Evolutionary conservation across 306 rosid species (phyloP), one percentile per base, ranked within the genome.

Genomic region (Dicorynia guianensis): DNA sequence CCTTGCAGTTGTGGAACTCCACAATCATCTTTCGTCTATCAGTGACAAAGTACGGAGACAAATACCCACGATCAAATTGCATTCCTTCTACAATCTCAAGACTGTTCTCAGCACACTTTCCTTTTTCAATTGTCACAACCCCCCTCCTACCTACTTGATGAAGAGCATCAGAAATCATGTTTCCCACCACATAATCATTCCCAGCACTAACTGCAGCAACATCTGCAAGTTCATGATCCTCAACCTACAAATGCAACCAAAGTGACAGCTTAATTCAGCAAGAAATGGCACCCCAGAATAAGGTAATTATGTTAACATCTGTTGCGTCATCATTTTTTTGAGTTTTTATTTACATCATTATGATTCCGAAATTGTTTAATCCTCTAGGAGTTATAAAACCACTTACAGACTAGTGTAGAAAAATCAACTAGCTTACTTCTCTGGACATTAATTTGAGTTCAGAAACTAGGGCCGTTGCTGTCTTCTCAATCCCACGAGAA

Each of bases 161-260:
- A 69, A 94, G 75, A 67, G 98, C 96, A 69, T 90, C 84, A 36
- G 92, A 90, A 63, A 94, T 88, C 96, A 94, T 87, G 67, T 85
- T 85, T 74, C 98, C 97, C n/a, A 94, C 87, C 3, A 42, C 10
- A 74, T 87, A 84, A 76, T 94, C 98, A 70, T 91, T 91, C 65
- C 98, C 97, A 10, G 98, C 97, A 76, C 97, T 91, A 55, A 91
- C 92, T 43, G 96, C 96, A 17, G 96, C 98, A 52, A 94, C 93
- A 85, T 93, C 85, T 81, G 65, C 84, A 14, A 94, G 92, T 79
- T 94, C 94, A 43, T 87, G 80, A 86, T 94, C 96, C 75, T 87
- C 89, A 76, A 88, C 86, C 98, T 91, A 82, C 79, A 71, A 79
- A 77, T 84, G 9, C 66, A 68, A 72, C 69, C 67, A 76, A 50